These are phyloP conservation scores for Rosa lucieae DNA, from an alignment of 306 rosid genomes.

Conservation along the genomic window DNA sequence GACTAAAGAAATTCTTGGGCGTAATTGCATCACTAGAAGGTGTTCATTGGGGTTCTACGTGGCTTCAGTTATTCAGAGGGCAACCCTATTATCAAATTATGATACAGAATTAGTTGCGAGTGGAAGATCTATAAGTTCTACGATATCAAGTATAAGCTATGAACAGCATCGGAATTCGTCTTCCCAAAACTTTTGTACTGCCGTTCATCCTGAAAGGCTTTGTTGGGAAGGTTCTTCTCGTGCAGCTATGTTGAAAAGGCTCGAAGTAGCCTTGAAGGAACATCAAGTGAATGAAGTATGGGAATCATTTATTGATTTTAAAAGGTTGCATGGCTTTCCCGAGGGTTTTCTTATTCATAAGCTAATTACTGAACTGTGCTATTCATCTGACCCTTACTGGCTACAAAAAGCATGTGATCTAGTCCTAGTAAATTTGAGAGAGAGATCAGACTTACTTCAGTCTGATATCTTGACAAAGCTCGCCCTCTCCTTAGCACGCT, in stretches of 20 bases:
- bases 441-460: conserved; percentile 53
- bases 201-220: conserved; percentile 36
- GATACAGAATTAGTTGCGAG: background rate
- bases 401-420: conserved; percentile 60
- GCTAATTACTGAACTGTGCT: conserved; percentile 57
- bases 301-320: conserved; percentile 65
- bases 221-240: conserved; percentile 78
- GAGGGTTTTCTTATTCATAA: conserved; percentile 43
- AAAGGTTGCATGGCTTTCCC: conserved; percentile 74
- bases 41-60: conserved; percentile 19
- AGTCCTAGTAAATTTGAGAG: conserved; percentile 46
- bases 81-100: conserved; percentile 9
- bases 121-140: conserved; percentile 13
- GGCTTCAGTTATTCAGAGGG: conserved; percentile 31
- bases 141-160: conserved; percentile 9
- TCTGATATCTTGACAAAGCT: conserved; percentile 55
- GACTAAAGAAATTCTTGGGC: conserved; percentile 14
- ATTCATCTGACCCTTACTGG: conserved; percentile 52
- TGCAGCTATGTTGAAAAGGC: conserved; percentile 48
- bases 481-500: conserved; percentile 64
- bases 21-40: background rate
- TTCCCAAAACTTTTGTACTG: conserved; percentile 34
- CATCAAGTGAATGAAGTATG: conserved; percentile 60
- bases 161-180: conserved; percentile 16
- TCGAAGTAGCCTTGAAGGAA: conserved; percentile 53